Conservation (phyloP, 1,284 basidiomycete genomes). For the Marasmius oreades region DNA sequence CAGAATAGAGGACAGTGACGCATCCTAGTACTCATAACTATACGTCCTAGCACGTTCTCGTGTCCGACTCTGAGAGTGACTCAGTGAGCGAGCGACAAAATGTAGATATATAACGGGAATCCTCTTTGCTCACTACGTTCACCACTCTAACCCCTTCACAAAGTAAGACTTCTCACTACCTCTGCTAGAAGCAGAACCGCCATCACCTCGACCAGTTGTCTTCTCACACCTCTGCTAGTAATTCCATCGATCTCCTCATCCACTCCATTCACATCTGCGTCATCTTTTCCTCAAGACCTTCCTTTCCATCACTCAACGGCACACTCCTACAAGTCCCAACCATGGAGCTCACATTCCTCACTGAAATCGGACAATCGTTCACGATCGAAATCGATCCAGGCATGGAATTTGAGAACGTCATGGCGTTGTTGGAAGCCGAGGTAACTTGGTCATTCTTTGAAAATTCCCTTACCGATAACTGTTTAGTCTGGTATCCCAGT, state of each 20-base stretch:
- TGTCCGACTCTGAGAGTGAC: no score
- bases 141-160: no score
- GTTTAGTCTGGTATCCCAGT: slow-evolving; percentile 66
- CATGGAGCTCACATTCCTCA: slow-evolving; percentile 84
- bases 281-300: neutral
- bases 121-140: no score
- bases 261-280: neutral
- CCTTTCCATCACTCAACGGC: neutral
- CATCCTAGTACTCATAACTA: no score
- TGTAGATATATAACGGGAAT: no score
- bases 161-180: no score
- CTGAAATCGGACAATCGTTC: slow-evolving; percentile 74
- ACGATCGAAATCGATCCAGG: slow-evolving; percentile 80
- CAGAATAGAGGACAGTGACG: no score
- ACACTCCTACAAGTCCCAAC: slow-evolving; percentile 12
- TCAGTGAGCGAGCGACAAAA: no score
- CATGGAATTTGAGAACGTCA: slow-evolving; percentile 87
- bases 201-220: neutral
- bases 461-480: neutral
- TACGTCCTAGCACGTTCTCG: no score
- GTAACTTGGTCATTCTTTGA: slow-evolving; percentile 40
- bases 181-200: no score
- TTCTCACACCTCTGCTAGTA: neutral
- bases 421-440: slow-evolving; percentile 88
- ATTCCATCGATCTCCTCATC: no score